Conservation (phyloP, 148 eudicot species). For the Beta vulgaris region DNA sequence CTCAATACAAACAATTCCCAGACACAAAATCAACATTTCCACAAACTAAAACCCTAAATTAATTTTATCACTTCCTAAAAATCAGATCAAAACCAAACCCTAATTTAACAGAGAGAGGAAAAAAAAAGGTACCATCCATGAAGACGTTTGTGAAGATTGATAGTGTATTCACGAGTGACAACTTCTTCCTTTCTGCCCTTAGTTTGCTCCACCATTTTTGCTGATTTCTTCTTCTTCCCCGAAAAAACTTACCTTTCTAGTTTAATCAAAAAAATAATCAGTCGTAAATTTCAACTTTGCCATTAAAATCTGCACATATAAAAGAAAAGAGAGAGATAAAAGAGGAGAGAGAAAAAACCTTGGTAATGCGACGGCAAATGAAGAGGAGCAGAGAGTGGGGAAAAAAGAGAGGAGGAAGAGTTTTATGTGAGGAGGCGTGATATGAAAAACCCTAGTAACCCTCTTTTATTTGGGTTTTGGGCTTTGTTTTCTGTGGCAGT, state of each 20-base stretch:
- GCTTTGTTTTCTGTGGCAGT: too few relatives aligned
- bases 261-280: background rate
- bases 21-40: background rate
- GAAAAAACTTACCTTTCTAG: constrained; percentile 17
- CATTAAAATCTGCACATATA: background rate
- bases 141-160: constrained; percentile 50
- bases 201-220: constrained; percentile 44
- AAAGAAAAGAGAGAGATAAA: background rate
- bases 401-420: background rate
- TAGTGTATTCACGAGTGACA: constrained; percentile 49
- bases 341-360: constrained; percentile 8
- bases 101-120: background rate
- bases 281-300: background rate
- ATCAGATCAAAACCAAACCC: background rate
- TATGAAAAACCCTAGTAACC: too few relatives aligned
- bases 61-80: too few relatives aligned
- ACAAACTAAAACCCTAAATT: background rate
- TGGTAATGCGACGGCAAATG: constrained; percentile 16
- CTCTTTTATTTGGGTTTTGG: too few relatives aligned
- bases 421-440: too few relatives aligned
- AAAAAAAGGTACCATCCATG: constrained; percentile 40
- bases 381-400: constrained; percentile 20
- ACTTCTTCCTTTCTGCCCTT: constrained; percentile 52
- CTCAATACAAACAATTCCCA: background rate
- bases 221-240: background rate